Evolutionary conservation across 495 filamentous ascomycete genomes (phyloP).

Genomic region (Hypoxylon subgilvum): DNA sequence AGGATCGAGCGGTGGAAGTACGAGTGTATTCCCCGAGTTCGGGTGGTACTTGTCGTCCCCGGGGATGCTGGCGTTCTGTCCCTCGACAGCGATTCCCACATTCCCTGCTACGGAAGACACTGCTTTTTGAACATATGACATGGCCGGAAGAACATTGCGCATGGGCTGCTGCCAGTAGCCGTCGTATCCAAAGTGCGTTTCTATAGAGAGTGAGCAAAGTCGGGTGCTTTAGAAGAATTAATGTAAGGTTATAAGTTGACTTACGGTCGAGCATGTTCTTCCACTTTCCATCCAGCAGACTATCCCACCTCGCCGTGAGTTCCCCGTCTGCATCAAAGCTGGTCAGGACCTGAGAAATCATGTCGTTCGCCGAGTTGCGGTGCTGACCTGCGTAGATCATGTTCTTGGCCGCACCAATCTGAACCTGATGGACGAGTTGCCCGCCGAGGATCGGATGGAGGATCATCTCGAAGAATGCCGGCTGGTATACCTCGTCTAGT

Average conservation of each 20-base stretch:
- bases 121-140: slow-evolving; percentile 62
- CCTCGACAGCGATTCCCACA: slow-evolving; percentile 70
- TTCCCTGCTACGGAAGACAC: slow-evolving; percentile 66
- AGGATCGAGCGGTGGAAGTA: slow-evolving; percentile 64
- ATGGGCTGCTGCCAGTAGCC: slow-evolving; percentile 73
- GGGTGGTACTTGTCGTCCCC: slow-evolving; percentile 70
- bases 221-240: not conserved
- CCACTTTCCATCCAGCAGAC: slow-evolving; percentile 72
- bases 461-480: slow-evolving; percentile 73
- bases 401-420: slow-evolving; percentile 67
- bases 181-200: slow-evolving; percentile 60
- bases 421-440: slow-evolving; percentile 65
- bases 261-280: slow-evolving; percentile 71
- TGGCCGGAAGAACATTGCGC: slow-evolving; percentile 67
- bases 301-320: slow-evolving; percentile 67
- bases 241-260: slow-evolving; percentile 14
- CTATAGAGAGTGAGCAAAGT: slow-evolving; percentile 38
- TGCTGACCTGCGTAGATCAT: slow-evolving; percentile 67
- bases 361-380: slow-evolving; percentile 67
- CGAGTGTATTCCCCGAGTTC: slow-evolving; percentile 61
- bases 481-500: slow-evolving; percentile 53
- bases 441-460: slow-evolving; percentile 70
- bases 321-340: slow-evolving; percentile 66
- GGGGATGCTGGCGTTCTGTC: slow-evolving; percentile 66
- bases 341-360: slow-evolving; percentile 64